Evolutionary conservation across 441 rosid genomes (phyloP).

Genomic region (Viola pubescens): DNA sequence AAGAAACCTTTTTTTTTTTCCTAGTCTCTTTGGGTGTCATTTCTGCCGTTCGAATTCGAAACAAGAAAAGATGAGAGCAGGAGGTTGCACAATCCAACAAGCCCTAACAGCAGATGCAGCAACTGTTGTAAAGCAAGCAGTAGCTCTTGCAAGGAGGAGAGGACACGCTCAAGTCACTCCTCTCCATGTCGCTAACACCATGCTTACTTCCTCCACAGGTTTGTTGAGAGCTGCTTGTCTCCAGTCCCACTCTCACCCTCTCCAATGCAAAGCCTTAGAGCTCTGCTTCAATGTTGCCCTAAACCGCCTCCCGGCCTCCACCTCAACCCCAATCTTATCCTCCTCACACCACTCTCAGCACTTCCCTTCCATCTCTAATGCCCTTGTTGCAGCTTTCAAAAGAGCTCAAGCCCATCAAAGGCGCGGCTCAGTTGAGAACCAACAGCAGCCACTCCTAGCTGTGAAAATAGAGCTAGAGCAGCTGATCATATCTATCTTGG

Average conservation of each 20-base stretch:
- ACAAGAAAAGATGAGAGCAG: conserved; percentile 43
- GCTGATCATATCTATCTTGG: conserved; percentile 52
- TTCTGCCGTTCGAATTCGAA: neutral
- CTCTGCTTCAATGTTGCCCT: conserved; percentile 74
- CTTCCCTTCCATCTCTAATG: conserved; percentile 61
- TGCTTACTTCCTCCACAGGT: conserved; percentile 48
- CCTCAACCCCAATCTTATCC: conserved; percentile 39
- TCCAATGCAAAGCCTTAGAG: conserved; percentile 66
- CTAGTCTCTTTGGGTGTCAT: neutral
- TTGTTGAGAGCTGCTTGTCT: conserved; percentile 58
- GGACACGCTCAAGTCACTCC: conserved; percentile 83
- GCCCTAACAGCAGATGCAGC: conserved; percentile 57
- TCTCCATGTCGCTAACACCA: conserved; percentile 66
- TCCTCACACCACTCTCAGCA: conserved; percentile 21
- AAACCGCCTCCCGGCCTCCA: conserved; percentile 63
- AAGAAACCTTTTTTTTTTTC: neutral
- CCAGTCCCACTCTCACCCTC: conserved; percentile 63
- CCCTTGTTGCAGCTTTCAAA: conserved; percentile 68
- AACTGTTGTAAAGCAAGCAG: conserved; percentile 47
- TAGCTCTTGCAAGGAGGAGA: conserved; percentile 47
- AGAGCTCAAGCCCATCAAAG: conserved; percentile 80
- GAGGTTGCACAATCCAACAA: conserved; percentile 52
- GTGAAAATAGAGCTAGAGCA: conserved; percentile 60
- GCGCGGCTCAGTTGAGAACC: conserved; percentile 63
- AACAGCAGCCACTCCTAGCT: conserved; percentile 61